Conservation (phyloP, 23 red algal species). For the Gracilariopsis chorda region DNA sequence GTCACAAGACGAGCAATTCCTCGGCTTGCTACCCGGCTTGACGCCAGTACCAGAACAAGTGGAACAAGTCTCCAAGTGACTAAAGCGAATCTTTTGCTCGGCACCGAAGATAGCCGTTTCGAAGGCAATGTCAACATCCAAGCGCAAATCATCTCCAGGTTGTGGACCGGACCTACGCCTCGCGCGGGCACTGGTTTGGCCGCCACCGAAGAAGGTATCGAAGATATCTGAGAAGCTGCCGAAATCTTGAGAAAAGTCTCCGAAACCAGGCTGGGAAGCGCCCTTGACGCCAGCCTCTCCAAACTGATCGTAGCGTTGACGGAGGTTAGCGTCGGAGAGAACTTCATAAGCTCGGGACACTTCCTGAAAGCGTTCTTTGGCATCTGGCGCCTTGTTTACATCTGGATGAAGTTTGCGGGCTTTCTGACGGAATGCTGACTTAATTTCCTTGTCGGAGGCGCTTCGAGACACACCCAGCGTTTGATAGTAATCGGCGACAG, state of each 20-base stretch:
- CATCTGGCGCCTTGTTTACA: conserved; percentile 85
- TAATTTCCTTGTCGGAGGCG: conserved; percentile 80
- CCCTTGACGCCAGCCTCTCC: conserved; percentile 97
- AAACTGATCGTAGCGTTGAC: conserved; percentile 98
- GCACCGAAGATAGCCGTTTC: conserved; percentile 91
- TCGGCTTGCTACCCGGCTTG: conserved; percentile 67
- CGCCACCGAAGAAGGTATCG: conserved; percentile 94
- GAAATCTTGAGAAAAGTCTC: conserved; percentile 85
- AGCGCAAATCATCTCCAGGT: conserved; percentile 90
- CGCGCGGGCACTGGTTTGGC: conserved; percentile 14
- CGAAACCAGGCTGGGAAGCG: conserved; percentile 69
- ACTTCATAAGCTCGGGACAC: conserved; percentile 94
- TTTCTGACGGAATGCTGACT: conserved; percentile 84
- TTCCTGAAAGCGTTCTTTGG: conserved; percentile 96
- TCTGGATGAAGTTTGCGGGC: conserved; percentile 92
- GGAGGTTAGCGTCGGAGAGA: conserved; percentile 81
- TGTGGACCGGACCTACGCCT: conserved; percentile 77
- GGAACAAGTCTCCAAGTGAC: conserved; percentile 86
- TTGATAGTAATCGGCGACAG: conserved; percentile 82
- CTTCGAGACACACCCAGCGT: conserved; percentile 72
- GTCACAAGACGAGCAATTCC: conserved; percentile 79
- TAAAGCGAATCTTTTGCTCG: conserved; percentile 92
- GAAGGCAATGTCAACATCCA: conserved; percentile 97
- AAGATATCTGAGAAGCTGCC: conserved; percentile 95
- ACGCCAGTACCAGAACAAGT: conserved; percentile 86